Base-by-base conservation (phyloP, 2,329 filamentous ascomycete genomes). In the Claviceps citrina region DNA sequence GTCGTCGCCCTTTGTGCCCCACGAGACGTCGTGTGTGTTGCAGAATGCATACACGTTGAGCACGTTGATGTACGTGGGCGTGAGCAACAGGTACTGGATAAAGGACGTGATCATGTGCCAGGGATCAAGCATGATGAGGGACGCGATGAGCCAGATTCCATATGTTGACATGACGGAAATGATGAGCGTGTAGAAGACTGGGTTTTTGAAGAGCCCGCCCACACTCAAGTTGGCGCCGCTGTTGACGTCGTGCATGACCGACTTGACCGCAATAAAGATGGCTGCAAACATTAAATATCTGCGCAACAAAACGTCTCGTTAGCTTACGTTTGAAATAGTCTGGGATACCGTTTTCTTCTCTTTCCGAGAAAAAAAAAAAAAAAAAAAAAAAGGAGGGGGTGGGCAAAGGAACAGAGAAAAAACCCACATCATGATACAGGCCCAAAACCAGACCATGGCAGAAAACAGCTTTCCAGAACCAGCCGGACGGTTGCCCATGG, bases 71-170 rank as follows among this genome's bases (percentile, higher is more conserved):
- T 94, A 98, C 0, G 87, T 94, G 0, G 91, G 91, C 0, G 87
- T 94, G 43, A 98, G 72, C 31, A 96, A 75, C 51, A 96, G 78
- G 60, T 98, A 98, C 72, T 96, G 91, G 36, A 86, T 60, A 61
- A 96, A 85, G 43, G 81, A 79, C n/a, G 91, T 96, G 59, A 94
- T 72, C 86, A 98, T 96, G 65, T 98, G 91, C 89, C 91, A 98
- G 4, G 91, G 91, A 58, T 98, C 91, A 60, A 96, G 78, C 78
- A 96, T 96, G 49, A 98, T 68, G 48, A 98, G 70, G 7, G 86
- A 94, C 0, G 85, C 82, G 38, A 98, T 64, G 44, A 96, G 73
- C 81, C 87, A 98, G 53, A 98, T 78, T 46, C 93, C 71, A 57
- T 91, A 98, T 0, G 91, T 98, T 9, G 86, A 91, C 52, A 83